phyloP scores from a whole-genome alignment of 257 asterid genomes.

The Solanum habrochaites region DNA sequence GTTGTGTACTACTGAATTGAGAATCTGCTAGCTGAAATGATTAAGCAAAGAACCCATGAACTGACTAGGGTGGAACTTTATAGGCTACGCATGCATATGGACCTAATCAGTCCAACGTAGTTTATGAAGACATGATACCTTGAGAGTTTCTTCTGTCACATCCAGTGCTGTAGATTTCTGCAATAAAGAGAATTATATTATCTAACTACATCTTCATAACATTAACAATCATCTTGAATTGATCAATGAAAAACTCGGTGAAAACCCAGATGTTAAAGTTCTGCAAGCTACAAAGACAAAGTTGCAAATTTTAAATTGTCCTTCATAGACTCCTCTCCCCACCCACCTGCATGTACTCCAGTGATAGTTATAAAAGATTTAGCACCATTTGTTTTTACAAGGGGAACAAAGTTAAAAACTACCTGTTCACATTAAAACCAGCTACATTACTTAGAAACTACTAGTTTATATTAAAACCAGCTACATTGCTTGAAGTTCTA shows the following conservation, averaged over 20 bases:
- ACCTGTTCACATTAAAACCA: background rate
- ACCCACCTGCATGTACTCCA: background rate
- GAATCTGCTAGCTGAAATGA: background rate
- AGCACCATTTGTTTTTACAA: background rate
- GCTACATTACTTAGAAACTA: background rate
- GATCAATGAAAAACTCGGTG: background rate
- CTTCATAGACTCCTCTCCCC: background rate
- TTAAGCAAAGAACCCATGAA: background rate
- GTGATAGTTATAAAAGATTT: background rate
- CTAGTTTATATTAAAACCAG: background rate
- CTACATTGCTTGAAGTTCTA: background rate
- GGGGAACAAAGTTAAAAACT: background rate
- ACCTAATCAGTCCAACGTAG: background rate
- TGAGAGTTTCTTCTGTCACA: constrained; percentile 77
- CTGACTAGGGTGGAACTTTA: background rate
- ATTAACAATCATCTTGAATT: background rate
- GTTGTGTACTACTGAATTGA: background rate
- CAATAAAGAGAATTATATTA: constrained; percentile 26
- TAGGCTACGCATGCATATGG: background rate
- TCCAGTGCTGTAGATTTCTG: constrained; percentile 85
- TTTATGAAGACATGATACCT: constrained; percentile 41
- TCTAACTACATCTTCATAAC: constrained; percentile 2
- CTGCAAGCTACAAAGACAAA: background rate
- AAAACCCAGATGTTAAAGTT: background rate
- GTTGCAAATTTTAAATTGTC: background rate